Base-by-base conservation (phyloP, 768 basidiomycete species). In the Kwoniella dejecticola region DNA sequence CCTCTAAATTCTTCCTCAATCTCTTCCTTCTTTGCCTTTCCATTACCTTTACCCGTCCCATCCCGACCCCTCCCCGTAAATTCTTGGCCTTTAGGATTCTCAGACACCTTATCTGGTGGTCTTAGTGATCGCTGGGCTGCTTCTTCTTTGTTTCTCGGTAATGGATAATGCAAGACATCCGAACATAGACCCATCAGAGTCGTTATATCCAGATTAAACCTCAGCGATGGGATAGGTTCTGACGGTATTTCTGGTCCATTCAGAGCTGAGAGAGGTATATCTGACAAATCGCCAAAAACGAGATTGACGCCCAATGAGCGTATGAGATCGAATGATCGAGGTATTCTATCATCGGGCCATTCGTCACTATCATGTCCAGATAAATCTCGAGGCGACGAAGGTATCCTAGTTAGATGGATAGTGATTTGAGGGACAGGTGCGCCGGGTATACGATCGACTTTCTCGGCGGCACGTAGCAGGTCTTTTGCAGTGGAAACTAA, bases 161-260 rank as follows among this genome's bases (percentile, higher is more conserved):
- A 80, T 0, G 83, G 81, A 0, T 88, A 82, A 77, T 93, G 91
- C 0, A 89, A 86, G 45, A 90, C 84, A 65, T 91, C 90, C 1
- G 89, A 89, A 38, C 89, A 83, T 23, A 93, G 82, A 0, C 91
- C 91, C 62, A 95, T 88, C 49, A 94, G 84, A 0, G 88, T 82
- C 0, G 90, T 92, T 17, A 93, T 82, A 73, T 95, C 91, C 44
- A 93, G 83, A 69, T 91, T 92, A 78, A 95, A 82, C 54, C 82
- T 80, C 6, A 72, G 67, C 0, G 88, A 89, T 0, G 89, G 88
- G n/a, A 52, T 74, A 7, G 62, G 19, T 41, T 42, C 19, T 3
- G 52, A 7, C 27, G 63, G 57, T 31, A 50, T 23, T n/a, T 52
- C 38, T 10, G 46, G 46, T 3, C 47, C 59, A 12, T 41, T 26